Evolutionary conservation across 2,329 filamentous ascomycete genomes (phyloP).

Genomic region (Ceratocystis ficicola): DNA sequence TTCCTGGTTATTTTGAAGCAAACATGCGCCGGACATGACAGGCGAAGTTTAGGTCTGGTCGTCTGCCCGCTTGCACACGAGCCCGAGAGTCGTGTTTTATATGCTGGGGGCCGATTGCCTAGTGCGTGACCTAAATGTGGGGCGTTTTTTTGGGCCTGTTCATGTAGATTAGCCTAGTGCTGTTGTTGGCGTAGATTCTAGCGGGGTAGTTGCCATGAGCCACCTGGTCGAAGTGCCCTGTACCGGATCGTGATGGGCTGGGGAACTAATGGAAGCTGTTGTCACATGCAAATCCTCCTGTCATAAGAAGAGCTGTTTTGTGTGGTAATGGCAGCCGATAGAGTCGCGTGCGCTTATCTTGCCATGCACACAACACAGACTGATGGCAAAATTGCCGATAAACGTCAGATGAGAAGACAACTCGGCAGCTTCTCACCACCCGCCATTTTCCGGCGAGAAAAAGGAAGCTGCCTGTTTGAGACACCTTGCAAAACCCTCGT

Average conservation of each 20-base stretch:
- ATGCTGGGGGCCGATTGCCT: not conserved
- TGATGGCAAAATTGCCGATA: not conserved
- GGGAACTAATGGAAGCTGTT: not conserved
- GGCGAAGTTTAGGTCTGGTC: not conserved
- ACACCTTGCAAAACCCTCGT: not conserved
- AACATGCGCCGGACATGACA: not conserved
- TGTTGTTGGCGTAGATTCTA: not conserved
- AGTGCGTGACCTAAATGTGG: not conserved
- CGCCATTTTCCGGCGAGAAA: not conserved
- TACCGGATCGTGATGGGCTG: too few species aligned
- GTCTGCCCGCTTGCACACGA: not conserved
- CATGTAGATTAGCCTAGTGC: not conserved
- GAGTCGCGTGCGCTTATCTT: not conserved
- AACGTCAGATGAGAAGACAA: not conserved
- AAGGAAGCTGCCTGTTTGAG: not conserved
- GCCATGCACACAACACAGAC: not conserved
- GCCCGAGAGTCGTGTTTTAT: not conserved
- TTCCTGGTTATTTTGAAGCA: not conserved
- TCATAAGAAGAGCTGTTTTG: not conserved
- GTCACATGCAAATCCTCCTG: slow-evolving; percentile 1
- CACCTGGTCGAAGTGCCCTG: too few species aligned
- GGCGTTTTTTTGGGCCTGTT: not conserved
- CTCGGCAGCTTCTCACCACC: not conserved
- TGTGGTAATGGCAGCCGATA: not conserved
- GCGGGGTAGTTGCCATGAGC: too few species aligned